Conservation (phyloP, 1,284 basidiomycete species). For the Apiotrichum porosum region DNA sequence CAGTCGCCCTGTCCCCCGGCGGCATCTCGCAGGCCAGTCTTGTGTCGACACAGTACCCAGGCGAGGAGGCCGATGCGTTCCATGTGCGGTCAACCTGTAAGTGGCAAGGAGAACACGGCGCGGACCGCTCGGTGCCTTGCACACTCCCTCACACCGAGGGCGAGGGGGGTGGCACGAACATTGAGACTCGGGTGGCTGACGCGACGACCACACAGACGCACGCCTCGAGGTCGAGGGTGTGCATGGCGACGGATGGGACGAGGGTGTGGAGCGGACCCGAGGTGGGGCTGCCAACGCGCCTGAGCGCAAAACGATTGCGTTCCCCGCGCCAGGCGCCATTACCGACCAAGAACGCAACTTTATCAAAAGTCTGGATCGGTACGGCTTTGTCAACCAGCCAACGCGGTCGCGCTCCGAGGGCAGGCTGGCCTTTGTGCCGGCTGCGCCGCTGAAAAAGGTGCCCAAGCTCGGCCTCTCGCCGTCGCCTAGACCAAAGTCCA, state of each 20-base stretch:
- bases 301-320: constrained; percentile 52
- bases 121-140: too few relatives aligned
- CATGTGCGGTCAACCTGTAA: constrained; percentile 74
- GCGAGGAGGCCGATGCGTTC: constrained; percentile 76
- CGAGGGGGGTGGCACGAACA: too few relatives aligned
- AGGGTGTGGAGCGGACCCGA: constrained; percentile 86
- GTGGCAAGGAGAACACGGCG: background rate
- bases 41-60: constrained; percentile 37
- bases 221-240: constrained; percentile 77
- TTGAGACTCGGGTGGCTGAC: background rate
- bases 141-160: too few relatives aligned
- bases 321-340: constrained; percentile 46
- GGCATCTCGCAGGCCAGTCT: constrained; percentile 1
- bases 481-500: background rate
- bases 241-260: constrained; percentile 83
- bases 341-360: constrained; percentile 59
- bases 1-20: too few relatives aligned
- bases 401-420: constrained; percentile 59
- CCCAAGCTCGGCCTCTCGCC: constrained; percentile 49
- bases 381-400: constrained; percentile 73
- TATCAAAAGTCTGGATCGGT: constrained; percentile 65
- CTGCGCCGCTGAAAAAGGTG: constrained; percentile 60
- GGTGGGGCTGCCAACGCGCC: constrained; percentile 56
- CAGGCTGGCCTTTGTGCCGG: constrained; percentile 64
- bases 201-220: constrained; percentile 56